Evolutionary conservation across 352 stramenopile species (phyloP).

Genomic region (Phytophthora tubulina): DNA sequence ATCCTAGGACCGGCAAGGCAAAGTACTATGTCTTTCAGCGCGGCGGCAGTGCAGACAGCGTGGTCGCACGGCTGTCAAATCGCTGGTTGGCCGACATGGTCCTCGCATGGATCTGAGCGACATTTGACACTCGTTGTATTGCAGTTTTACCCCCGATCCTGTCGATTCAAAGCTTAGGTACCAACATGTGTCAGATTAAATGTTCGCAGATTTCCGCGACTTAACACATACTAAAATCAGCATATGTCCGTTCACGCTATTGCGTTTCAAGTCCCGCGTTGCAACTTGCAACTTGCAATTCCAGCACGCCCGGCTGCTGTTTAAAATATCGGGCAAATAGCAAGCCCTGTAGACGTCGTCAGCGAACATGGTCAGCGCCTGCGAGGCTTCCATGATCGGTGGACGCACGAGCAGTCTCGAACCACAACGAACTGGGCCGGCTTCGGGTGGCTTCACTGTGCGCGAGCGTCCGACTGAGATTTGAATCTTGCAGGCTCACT

Average conservation of each 20-base stretch:
- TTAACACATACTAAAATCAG: slow-evolving; percentile 1
- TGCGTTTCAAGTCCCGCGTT: slow-evolving; percentile 9
- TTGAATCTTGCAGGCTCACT: background rate
- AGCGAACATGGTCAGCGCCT: too few relatives aligned
- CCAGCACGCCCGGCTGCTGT: background rate
- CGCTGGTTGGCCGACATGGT: background rate
- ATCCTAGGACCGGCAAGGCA: slow-evolving; percentile 8
- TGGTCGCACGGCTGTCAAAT: background rate
- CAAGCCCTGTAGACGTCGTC: background rate
- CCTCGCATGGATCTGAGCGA: background rate
- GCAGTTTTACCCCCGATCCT: background rate
- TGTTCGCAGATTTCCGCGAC: slow-evolving; percentile 5
- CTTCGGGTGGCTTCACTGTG: background rate
- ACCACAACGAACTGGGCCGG: slow-evolving; percentile 8
- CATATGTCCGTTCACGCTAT: background rate
- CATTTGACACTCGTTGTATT: background rate
- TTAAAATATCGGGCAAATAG: background rate
- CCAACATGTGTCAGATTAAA: slow-evolving; percentile 22
- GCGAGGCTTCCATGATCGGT: background rate
- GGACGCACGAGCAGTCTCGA: background rate
- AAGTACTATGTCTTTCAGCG: background rate
- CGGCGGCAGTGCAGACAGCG: background rate
- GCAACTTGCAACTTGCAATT: background rate
- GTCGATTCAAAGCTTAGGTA: slow-evolving; percentile 11
- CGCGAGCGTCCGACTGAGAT: background rate